Evolutionary conservation across 2,329 filamentous ascomycete genomes (phyloP), one percentile per base, ranked within the genome.

Genomic region (Alternaria novae-zelandiae): DNA sequence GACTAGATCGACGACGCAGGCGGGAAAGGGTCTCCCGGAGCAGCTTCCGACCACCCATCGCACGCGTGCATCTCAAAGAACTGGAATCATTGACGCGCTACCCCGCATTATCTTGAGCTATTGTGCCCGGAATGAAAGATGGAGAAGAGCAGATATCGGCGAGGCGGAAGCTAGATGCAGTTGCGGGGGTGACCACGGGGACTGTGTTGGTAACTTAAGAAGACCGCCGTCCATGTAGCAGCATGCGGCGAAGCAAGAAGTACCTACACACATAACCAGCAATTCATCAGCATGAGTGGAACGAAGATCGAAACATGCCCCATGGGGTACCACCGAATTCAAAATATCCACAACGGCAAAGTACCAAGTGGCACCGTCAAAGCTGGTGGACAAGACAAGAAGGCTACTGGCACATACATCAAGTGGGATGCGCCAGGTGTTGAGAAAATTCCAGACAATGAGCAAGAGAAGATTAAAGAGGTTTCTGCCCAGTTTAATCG

Each of bases 401-500:
- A 68, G 25, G 73, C 68, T 4, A 68, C 70, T 3, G 70, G 68
- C 13, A 79, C 79, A 30, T 83, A 83, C 65, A 77, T 83, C 61
- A 75, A 74, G 50, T 84, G 79, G 79, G 73, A 84, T 68, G 70
- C 75, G 44, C 61, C 75, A 20, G 79, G 80, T 7, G 81, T 84
- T 6, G 81, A 84, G 60, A 75, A 75, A 20, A 73, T 81, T 6
- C 78, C 79, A 10, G 70, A 74, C 1, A 76, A 77, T 41, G 82
- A 85, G 66, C 71, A 77, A 15, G 79, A 83, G 55, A 80, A 83
- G 62, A 84, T 84, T 30, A 69, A 83, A 65, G 81, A 80, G 3
- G 81, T 83, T 13, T 82, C 81, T 45, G 80, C 83, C 25, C 78
- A 81, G 69, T 83, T 84, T 74, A 84, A 83, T 63, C 71, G 74